Conservation (phyloP, 257 asterid species). For the Ilex asprella region DNA sequence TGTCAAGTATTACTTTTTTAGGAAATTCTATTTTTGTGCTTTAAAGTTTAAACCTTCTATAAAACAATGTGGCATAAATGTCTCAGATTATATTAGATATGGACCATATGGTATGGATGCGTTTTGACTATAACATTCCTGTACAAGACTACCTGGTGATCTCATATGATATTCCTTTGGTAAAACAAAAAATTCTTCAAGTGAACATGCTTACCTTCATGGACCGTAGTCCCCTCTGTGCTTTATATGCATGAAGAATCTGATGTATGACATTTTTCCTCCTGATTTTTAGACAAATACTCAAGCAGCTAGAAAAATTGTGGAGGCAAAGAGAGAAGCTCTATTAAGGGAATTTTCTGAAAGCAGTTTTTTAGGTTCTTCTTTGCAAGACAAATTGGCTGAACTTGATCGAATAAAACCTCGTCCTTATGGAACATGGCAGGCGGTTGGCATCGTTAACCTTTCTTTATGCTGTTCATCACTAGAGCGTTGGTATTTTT, state of each 20-base stretch:
- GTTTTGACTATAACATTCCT: neutral
- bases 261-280: slow-evolving; percentile 8
- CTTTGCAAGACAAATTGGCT: slow-evolving; percentile 47
- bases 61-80: neutral
- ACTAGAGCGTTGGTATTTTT: no score
- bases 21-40: no score
- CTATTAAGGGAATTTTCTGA: slow-evolving; percentile 52
- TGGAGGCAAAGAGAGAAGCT: slow-evolving; percentile 72
- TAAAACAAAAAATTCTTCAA: no score
- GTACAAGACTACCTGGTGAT: neutral
- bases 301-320: slow-evolving; percentile 74
- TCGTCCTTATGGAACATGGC: slow-evolving; percentile 71
- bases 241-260: neutral
- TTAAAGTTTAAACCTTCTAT: neutral
- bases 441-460: slow-evolving; percentile 55
- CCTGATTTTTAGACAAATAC: slow-evolving; percentile 62
- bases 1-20: no score
- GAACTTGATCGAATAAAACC: slow-evolving; percentile 65
- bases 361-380: slow-evolving; percentile 27
- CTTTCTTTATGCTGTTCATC: no score
- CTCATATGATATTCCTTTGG: neutral
- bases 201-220: neutral
- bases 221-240: neutral
- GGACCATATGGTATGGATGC: neutral
- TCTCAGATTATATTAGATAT: no score